Conservation (phyloP, 768 basidiomycete genomes). For the Sistotremastrum suecicum region DNA sequence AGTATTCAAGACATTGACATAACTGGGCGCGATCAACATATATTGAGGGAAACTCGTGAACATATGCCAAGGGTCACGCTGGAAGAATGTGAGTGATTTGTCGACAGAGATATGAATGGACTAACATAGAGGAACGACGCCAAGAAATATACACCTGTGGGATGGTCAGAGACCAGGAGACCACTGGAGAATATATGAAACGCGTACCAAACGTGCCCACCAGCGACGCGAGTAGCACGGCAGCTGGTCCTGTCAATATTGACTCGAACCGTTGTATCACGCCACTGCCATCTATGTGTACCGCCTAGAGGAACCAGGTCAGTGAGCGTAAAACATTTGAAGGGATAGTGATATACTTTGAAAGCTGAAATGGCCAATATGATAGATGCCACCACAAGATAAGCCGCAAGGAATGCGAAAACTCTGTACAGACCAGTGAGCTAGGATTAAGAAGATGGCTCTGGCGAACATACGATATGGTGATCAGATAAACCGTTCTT, state of each 20-base stretch:
- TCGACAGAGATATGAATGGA: conserved; percentile 4
- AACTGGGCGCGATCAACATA: conserved; percentile 78
- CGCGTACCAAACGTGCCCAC: conserved; percentile 69
- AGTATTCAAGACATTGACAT: conserved; percentile 90
- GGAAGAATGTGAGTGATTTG: conserved; percentile 5
- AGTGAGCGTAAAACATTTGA: background rate
- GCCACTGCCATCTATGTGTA: background rate
- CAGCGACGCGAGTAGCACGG: conserved; percentile 75
- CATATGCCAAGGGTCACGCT: conserved; percentile 98
- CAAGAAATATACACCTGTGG: conserved; percentile 59
- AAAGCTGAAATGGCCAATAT: conserved; percentile 75
- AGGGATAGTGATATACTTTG: conserved; percentile 27
- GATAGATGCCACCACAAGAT: conserved; percentile 79
- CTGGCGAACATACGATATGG: conserved; percentile 42
- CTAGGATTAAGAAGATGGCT: background rate
- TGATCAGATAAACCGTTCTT: conserved; percentile 50
- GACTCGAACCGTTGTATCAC: conserved; percentile 30
- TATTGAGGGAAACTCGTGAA: conserved; percentile 90
- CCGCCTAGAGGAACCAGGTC: background rate
- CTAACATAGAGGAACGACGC: conserved; percentile 79
- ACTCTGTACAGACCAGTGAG: conserved; percentile 35
- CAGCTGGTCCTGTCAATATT: conserved; percentile 66
- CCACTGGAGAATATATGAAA: background rate
- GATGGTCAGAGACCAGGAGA: conserved; percentile 5
- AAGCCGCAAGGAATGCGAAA: conserved; percentile 69